Base-by-base conservation (phyloP, 192 early-diverging fungal genomes). In the Thoreauomyces humboldtii region DNA sequence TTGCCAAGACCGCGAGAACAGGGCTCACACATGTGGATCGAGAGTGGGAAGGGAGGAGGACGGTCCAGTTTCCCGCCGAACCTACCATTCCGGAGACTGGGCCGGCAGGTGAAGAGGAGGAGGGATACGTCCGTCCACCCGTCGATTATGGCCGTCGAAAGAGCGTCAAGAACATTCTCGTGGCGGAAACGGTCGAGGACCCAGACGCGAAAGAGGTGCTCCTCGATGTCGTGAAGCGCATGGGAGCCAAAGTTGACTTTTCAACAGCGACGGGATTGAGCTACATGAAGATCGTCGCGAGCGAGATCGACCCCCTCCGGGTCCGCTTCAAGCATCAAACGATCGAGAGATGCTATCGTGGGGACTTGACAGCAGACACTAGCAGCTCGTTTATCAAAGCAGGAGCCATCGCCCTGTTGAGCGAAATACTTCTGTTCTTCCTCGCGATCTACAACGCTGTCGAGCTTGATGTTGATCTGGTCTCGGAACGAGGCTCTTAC, bases 171-270 rank as follows among this genome's bases (percentile, higher is more conserved):
- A 52, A 52, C 24, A 29, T 52, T 2, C 24, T 52, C 27, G 50
- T 52, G 4, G 6, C 50, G 9, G 50, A 52, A 4, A 52, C 50
- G 6, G 50, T 15, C 15, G 24, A 38, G 4, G 54, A 55, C 24
- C 64, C 54, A 17, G 60, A 69, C 14, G 56, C 61, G 15, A 73
- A 70, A 42, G 66, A 70, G 24, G 44, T 64, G 0, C 19, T 73
- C 9, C 11, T 58, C 19, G 72, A 73, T 59, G 72, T 73, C 17
- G 69, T 73, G 6, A 15, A 42, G 28, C 44, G 63, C 12, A 70
- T 73, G 72, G 35, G 41, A 7, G 25, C 53, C 9, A 63, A 51
- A 19, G 42, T 73, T 29, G 67, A 60, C 36, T 27, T 33, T 22
- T 27, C 14, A 0, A 21, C 50, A 3, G 59, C 55, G 24, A 36